These are phyloP conservation scores for Buddleja alternifolia DNA, from an alignment of 257 asterid genomes.

Conservation along the genomic window DNA sequence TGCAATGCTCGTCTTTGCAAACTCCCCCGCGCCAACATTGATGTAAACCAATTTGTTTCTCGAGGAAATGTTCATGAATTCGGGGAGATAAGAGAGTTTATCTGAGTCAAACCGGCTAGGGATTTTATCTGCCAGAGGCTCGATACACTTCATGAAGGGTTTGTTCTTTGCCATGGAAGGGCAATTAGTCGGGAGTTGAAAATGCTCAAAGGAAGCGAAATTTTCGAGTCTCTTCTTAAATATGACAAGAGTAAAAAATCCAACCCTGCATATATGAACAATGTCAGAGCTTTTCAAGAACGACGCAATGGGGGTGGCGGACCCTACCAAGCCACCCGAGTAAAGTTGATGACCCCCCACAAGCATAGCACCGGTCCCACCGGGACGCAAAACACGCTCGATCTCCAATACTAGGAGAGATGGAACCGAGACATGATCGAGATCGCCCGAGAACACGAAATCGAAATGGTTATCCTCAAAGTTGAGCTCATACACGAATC, in stretches of 20 bases:
- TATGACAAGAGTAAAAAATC: conserved; percentile 49
- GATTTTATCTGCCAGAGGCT: conserved; percentile 47
- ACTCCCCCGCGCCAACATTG: conserved; percentile 76
- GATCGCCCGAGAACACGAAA: conserved; percentile 73
- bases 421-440: conserved; percentile 72
- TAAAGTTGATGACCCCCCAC: conserved; percentile 48
- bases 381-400: conserved; percentile 83
- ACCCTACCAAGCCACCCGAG: conserved; percentile 52
- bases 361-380: conserved; percentile 80
- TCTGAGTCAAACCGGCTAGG: conserved; percentile 16
- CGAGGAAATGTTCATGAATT: conserved; percentile 68
- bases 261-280: conserved; percentile 58
- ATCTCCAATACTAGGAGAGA: conserved; percentile 75
- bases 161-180: conserved; percentile 60
- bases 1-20: conserved; percentile 45
- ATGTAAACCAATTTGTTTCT: conserved; percentile 71
- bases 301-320: conserved; percentile 33
- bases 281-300: conserved; percentile 71
- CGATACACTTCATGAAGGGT: conserved; percentile 63
- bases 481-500: conserved; percentile 69
- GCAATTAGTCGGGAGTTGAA: conserved; percentile 64
- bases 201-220: conserved; percentile 47
- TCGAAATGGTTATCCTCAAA: conserved; percentile 65
- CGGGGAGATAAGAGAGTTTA: conserved; percentile 54
- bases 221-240: conserved; percentile 62